Base-by-base conservation (phyloP, 2,329 filamentous ascomycete species). In the Exophiala phaeomuriformis region DNA sequence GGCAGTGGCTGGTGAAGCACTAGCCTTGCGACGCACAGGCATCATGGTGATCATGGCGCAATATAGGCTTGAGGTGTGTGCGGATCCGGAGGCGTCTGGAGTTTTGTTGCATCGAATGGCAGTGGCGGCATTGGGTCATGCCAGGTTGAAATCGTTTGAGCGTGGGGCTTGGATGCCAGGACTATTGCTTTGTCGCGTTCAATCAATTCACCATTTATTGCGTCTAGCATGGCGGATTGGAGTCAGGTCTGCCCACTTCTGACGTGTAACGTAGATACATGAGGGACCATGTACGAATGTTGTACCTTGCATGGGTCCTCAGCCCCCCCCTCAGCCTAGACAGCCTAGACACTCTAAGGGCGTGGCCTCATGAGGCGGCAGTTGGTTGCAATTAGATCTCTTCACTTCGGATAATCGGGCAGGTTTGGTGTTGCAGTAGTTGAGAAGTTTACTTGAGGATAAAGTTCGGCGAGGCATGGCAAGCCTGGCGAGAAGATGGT, bases 11-110 rank as follows among this genome's bases (percentile, higher is more conserved):
- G 53, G 42, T 32, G 52, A 51, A 52, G 39, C 40, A 32, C 42
- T 51, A 55, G 48, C 37, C 39, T n/a, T 10, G 32, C 19, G 12
- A 40, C 43, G 53, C 53, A 55, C 53, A 43, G 53, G 29, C 45
- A 39, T 28, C n/a, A 4, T 10, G 42, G 53, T 45, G 53, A 44
- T 45, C 53, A 47, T 49, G 49, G 48, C 53, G 49, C 43, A 39
- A 47, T 40, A 40, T 33, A 47, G 47, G 47, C 7, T 36, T 30
- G 27, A 31, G 28, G 28, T 19, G 30, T 32, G 28, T 32, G 12
- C 39, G 35, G 31, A 27, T 9, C 27, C 37, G 19, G 12, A 36
- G 32, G 44, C 5, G 8, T 33, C 43, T 46, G 44, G 44, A 35
- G 44, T 47, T 3, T 30, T 19, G 6, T 5, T 19, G 6, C 28